Evolutionary conservation across 2,329 filamentous ascomycete species (phyloP), one percentile per base, ranked within the genome.

Genomic region (Chrysosporium queenslandicum): DNA sequence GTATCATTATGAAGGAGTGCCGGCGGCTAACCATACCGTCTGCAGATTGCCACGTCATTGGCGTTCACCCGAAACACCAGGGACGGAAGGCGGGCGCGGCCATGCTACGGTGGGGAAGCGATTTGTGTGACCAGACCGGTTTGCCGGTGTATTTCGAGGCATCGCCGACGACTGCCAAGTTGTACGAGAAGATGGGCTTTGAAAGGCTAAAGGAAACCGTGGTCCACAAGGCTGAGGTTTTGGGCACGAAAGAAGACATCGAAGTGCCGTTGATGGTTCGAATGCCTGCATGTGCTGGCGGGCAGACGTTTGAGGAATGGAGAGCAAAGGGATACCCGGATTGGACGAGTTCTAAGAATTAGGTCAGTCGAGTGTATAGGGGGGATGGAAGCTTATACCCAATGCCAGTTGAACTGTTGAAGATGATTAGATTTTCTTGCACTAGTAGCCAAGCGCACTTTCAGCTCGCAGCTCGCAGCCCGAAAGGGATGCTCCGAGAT

Each of bases 11-110:
- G 14, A n/a, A 32, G 14, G 9, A 3, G 21, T 2, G 2, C 14
- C 16, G 5, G 8, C 4, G 16, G n/a, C 23, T 50, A 4, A 43
- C 32, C 6, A 29, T 29, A 9, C 12, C 6, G 18, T 18, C 16
- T 40, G 34, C 29, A 71, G 71, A 70, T 55, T 61, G 73, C 9
- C 60, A 65, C 7, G 55, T 64, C 29, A 61, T 74, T 3, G 63
- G 63, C n/a, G 71, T 70, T n/a, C 65, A 71, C 50, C 71, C 72
- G 0, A 63, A 69, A 11, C 68, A 72, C 46, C 66, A 71, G 46
- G 56, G 66, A 6, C 67, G 68, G n/a, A 71, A 70, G 1, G 70
- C 70, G 1, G 71, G 64, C 2, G 59, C 60, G 5, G 62, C 70
- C 60, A 59, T 74, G 30, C 57, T 71, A n/a, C 59, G 63, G 52